Evolutionary conservation across 2,329 filamentous ascomycete genomes (phyloP), one percentile per base, ranked within the genome.

Genomic region (Clarireedia monteithiana): DNA sequence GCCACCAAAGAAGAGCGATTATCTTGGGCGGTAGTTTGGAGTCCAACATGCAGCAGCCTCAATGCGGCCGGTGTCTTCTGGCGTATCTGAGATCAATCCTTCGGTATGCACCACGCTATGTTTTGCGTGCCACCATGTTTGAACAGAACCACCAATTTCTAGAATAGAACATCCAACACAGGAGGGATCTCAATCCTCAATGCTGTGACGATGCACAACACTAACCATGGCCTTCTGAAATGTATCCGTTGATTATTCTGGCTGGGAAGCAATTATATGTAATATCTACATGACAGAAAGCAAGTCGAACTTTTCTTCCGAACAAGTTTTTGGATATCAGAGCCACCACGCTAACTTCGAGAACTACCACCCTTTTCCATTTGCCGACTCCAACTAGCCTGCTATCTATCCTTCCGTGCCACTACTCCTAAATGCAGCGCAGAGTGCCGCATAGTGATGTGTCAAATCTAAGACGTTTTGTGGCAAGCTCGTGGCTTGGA

Each of bases 401-500:
- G 5, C 36, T 12, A 27, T n/a, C 53, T 55, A 68, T 40, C 67
- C 68, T 48, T 70, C 68, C 1, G 68, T 70, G 5, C 94, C 94
- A 67, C 85, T 95, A 79, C 91, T 97, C 66, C 91, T 84, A 75
- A 99, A 99, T 0, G 90, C 91, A 20, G 92, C 91, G 70, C 94
- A 99, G 38, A 99, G 77, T 56, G 90, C 89, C 20, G 92, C 94
- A 69, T 99, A 99, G 69, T 96, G 89, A 71, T 99, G 92, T 26
- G 94, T 97, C 58, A 99, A 75, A 69, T 97, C 92, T 54, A 97
- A 79, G 40, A 99, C 91, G 58, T 88, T 85, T 73, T 97, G 94
- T 10, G 92, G 91, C 60, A 99, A 75, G 70, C 88, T 96, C 2
- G 92, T 97, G 1, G 92, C 91, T 73, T 99, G 94, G 53, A 99